Conservation (phyloP, 371 early-diverging fungal genomes). For the Mortierella sp. region DNA sequence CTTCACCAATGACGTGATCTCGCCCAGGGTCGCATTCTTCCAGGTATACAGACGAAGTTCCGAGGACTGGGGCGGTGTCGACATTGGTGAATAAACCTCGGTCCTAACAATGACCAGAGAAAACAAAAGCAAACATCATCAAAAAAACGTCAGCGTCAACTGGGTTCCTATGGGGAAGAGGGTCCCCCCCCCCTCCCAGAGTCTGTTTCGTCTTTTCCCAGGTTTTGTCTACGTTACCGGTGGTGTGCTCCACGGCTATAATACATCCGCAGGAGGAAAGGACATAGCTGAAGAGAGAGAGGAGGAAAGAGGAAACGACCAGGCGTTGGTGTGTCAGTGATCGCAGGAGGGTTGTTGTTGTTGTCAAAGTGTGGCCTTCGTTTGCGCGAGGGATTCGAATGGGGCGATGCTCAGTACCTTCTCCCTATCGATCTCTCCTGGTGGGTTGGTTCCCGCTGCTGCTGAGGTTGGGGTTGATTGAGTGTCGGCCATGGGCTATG, state of each 20-base stretch:
- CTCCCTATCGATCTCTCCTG: slow-evolving; percentile 1
- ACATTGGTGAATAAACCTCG: slow-evolving; percentile 30
- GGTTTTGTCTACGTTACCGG: slow-evolving; percentile 26
- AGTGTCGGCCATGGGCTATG: background rate
- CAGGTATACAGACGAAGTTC: slow-evolving; percentile 55
- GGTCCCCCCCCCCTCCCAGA: no score
- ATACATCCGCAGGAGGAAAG: slow-evolving; percentile 40
- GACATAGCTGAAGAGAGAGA: slow-evolving; percentile 22
- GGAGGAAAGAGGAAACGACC: background rate
- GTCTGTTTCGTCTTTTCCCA: no score
- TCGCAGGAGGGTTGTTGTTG: no score
- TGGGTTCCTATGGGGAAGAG: no score
- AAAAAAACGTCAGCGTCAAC: no score
- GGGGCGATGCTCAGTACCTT: slow-evolving; percentile 7
- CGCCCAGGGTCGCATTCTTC: slow-evolving; percentile 57
- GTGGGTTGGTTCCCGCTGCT: background rate
- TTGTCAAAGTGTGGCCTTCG: no score
- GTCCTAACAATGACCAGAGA: slow-evolving; percentile 7
- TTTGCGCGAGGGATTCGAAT: no score
- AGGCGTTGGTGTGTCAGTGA: background rate
- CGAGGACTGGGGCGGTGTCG: slow-evolving; percentile 24
- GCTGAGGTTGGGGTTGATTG: background rate
- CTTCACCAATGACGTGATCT: slow-evolving; percentile 40
- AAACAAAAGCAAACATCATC: background rate
- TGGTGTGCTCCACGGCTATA: slow-evolving; percentile 24